These are phyloP conservation scores for Hanseniaspora sp. DNA, from an alignment of 1,139 yeast species.

Conservation along the genomic window DNA sequence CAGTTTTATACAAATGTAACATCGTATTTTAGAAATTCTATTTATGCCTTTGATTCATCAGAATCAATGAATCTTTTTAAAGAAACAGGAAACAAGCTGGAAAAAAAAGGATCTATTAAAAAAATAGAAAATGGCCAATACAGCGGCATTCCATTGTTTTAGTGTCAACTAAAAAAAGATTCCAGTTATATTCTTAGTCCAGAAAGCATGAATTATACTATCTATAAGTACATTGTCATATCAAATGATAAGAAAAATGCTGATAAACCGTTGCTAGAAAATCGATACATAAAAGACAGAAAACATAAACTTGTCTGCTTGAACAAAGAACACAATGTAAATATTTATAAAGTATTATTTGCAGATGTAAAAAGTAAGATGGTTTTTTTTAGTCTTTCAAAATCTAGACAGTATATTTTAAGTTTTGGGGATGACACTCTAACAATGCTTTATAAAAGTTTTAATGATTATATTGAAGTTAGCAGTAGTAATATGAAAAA, in stretches of 20 bases:
- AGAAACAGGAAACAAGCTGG: constrained; percentile 1
- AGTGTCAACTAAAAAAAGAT: constrained; percentile 6
- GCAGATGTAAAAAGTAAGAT: constrained; percentile 4
- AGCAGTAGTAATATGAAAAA: background rate
- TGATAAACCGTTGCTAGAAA: background rate
- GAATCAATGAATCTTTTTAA: constrained; percentile 8
- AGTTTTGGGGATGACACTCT: background rate
- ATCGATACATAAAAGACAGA: background rate
- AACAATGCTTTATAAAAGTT: background rate
- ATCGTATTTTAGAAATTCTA: background rate
- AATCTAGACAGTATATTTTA: background rate
- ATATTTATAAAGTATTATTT: constrained; percentile 1
- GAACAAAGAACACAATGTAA: background rate
- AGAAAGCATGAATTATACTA: background rate
- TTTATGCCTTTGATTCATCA: constrained; percentile 4
- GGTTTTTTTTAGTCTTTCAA: background rate
- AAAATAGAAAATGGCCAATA: background rate
- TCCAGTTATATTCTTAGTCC: background rate
- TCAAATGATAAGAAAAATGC: background rate
- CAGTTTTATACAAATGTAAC: constrained; percentile 7
- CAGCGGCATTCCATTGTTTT: constrained; percentile 1
- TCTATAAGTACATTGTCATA: constrained; percentile 7
- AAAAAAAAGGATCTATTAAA: background rate
- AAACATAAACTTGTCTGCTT: background rate
- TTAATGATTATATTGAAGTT: background rate